Evolutionary conservation across 208 protist species (phyloP), one percentile per base, ranked within the genome.

Genomic region (Novymonas esmeraldas): DNA sequence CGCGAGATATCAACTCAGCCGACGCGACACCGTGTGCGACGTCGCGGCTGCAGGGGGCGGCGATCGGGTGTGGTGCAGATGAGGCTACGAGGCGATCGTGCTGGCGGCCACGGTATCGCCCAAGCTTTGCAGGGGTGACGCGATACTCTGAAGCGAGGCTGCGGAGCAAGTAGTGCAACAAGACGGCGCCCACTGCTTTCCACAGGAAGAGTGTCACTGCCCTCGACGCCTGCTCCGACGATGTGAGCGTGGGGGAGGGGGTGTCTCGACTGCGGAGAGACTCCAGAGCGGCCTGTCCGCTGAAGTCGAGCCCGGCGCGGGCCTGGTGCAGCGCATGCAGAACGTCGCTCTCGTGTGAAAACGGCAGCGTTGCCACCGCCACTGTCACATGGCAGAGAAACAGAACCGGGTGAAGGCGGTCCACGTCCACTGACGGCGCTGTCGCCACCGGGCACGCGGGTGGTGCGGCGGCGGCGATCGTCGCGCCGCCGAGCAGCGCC

Each of bases 311-410:
- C 11, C 78, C 85, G 24, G 54, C 71, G 39, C 76, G 73, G 56
- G 85, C 90, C 49, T 85, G 77, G 51, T 87, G 70, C 41, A 88
- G 39, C 11, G 85, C 61, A 46, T 85, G 77, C 60, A 82, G 11
- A 22, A 89, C 77, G 61, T 92, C 87, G 33, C 68, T 76, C 46
- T 89, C 85, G n/a, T 73, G 50, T 5, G 57, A 42, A n/a, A 86
- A 91, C 5, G 87, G 86, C 34, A 85, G 55, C 11, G 81, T 71
- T 11, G 78, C 77, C 20, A 92, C 45, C 34, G 77, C 76, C 41
- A 85, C 44, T 16, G 87, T 73, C 29, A 94, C 34, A 50, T 92
- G 82, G 6, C 38, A 73, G 4, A 96, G 72, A 59, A 93, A 82
- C 28, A 84, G 78, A 18, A 84, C 41, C 7, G 84, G 74, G 63